Base-by-base conservation (phyloP, 2,329 filamentous ascomycete species). In the Sclerotinia minor region DNA sequence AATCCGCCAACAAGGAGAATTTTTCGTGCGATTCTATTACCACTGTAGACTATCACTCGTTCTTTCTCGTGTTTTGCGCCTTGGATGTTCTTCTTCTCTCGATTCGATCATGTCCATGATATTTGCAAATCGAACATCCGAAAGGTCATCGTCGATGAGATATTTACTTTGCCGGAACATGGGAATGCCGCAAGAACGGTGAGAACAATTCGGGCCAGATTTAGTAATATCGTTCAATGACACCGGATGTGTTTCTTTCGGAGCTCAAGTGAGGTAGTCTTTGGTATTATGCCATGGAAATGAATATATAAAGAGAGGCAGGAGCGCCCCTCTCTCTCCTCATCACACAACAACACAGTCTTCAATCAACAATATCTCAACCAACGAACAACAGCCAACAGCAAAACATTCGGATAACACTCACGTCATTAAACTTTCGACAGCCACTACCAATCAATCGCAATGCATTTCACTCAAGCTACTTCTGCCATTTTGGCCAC, bases 401-500 rank as follows among this genome's bases (percentile, higher is more conserved):
- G n/a, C 7, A 19, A 21, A 35, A 21, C 35, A 11, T 8, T 5
- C 21, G 3, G 8, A 26, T 4, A 17, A 24, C 26, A 19, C 17
- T 29, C 9, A 52, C 24, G 45, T 15, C 11, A 26, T 26, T 8
- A 52, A 11, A 45, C 15, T 6, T 55, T 24, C 38, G 45, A 45
- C 2, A 6, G 53, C 4, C 47, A 32, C 6, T 26, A 21, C n/a
- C 17, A 50, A 65, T 11, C 9, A 54, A 15, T 53, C 58, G 21
- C 15, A 15, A 67, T 67, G 65, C 49, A 47, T 26, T 67, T 67
- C 49, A 47, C 50, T 21, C 47, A 45, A 24, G 35, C 65, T 38
- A 47, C 57, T 50, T 44, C 47, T 21, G 29, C 65, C 58, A 64
- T 67, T 50, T 63, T 67, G 57, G 35, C 47, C n/a, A 38, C 58